Percentiles rank a stretch among this genome's conserved stretches.
These are phyloP conservation scores for Aspergillus campestris DNA, from an alignment of 495 filamentous ascomycete genomes.

Conservation along the genomic window DNA sequence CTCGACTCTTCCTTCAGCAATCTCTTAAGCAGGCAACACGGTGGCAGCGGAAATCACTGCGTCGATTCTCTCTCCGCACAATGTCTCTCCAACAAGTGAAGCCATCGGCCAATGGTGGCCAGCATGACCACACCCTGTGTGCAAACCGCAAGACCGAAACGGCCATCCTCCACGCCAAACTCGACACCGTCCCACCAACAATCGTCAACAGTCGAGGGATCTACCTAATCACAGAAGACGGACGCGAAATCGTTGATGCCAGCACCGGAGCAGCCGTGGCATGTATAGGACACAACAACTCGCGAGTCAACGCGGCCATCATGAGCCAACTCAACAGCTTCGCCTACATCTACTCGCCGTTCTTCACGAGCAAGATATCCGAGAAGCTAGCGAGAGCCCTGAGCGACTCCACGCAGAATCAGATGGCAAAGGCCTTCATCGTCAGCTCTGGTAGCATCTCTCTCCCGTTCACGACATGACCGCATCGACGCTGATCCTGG, in stretches of 20 bases:
- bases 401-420: constrained; percentile 14
- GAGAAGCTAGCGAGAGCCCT: constrained; percentile 20
- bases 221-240: constrained; percentile 1
- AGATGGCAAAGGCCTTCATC: constrained; percentile 26
- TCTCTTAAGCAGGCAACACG: too few species aligned
- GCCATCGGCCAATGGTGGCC: too few species aligned
- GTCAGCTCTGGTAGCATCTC: constrained; percentile 36
- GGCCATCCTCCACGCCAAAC: constrained; percentile 1
- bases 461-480: background rate
- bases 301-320: constrained; percentile 17
- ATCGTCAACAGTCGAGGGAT: constrained; percentile 2
- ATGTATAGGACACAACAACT: constrained; percentile 11
- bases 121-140: too few species aligned
- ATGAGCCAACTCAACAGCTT: constrained; percentile 27
- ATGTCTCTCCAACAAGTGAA: too few species aligned
- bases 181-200: background rate
- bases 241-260: constrained; percentile 43
- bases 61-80: too few species aligned
- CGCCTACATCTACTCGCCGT: constrained; percentile 32
- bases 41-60: too few species aligned
- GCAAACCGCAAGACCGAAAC: too few species aligned
- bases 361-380: constrained; percentile 25
- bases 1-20: too few species aligned
- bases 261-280: constrained; percentile 27
- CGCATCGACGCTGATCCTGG: background rate